Base-by-base conservation (phyloP, 192 early-diverging fungal genomes). In the Coemansia sp. region DNA sequence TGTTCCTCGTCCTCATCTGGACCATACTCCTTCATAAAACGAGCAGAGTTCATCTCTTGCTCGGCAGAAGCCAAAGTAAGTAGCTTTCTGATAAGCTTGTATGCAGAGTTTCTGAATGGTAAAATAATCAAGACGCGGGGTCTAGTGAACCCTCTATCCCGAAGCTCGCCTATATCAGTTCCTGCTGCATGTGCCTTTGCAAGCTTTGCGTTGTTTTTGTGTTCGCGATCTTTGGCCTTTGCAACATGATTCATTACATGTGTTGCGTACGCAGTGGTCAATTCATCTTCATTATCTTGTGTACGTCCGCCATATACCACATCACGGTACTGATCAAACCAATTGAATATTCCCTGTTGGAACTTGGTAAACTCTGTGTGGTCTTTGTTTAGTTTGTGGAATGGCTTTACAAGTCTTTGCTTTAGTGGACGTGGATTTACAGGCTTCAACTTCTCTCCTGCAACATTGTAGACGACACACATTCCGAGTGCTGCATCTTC, bases 71-170 rank as follows among this genome's bases (percentile, higher is more conserved):
- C 89, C 6, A 98, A 71, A 34, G 71, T 81, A 28, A 93, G 88
- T 19, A 99, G 69, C 30, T 82, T 83, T 38, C 91, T 80, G 12
- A 97, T 88, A 47, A 97, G 66, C 58, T 90, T 90, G 59, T 90
- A 84, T 0, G 90, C 94, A 5, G 82, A 80, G 70, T 94, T 93
- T 62, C 89, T 86, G 75, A 94, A 93, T 5, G 97, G 97, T 24
- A 92, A 30, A 3, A 99, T 57, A 61, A 99, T 92, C 58, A 99
- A 77, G 0, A 96, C 93, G 53, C 90, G 92, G 1, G 97, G 93
- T 5, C 95, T 81, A 5, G 97, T 97, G 55, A 96, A 99, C 30
- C 94, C 96, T 74, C 97, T 96, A 69, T 99, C 97, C 9, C 94
- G 87, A 22, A 88, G 76, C 68, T 98, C 96, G 22, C 88, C 86